Percentiles rank a stretch among this genome's conserved stretches.
Conservation (phyloP, 805 yeast species). For the Candida ficus region DNA sequence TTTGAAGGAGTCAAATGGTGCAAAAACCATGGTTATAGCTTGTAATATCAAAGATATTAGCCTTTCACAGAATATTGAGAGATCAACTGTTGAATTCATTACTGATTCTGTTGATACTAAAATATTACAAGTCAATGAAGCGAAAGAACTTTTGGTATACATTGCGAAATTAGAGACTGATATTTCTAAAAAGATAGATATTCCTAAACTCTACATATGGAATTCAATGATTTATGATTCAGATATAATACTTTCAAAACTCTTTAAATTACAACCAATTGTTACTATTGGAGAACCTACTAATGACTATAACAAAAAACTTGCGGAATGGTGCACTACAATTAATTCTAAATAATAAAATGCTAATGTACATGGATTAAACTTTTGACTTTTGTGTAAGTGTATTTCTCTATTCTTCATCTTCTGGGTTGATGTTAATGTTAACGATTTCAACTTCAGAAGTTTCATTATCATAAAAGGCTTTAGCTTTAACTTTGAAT, state of each 20-base stretch:
- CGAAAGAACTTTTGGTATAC: slow-evolving; percentile 6
- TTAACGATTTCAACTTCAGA: slow-evolving; percentile 27
- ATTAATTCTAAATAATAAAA: neutral
- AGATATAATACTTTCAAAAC: slow-evolving; percentile 7
- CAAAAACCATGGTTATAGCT: neutral
- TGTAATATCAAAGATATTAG: neutral
- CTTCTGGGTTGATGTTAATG: slow-evolving; percentile 30
- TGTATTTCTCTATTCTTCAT: slow-evolving; percentile 11
- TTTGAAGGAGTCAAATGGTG: neutral
- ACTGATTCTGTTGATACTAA: neutral
- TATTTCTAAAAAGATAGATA: neutral
- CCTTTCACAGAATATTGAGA: slow-evolving; percentile 3
- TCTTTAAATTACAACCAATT: neutral
- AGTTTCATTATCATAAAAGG: slow-evolving; percentile 67
- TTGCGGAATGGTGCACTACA: slow-evolving; percentile 6
- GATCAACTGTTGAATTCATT: slow-evolving; percentile 14
- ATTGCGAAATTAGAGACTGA: slow-evolving; percentile 4
- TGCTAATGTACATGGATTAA: slow-evolving; percentile 12
- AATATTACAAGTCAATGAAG: slow-evolving; percentile 3
- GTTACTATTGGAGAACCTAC: slow-evolving; percentile 3
- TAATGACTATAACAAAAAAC: neutral
- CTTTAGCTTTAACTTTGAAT: slow-evolving; percentile 76
- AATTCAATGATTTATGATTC: neutral
- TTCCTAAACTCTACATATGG: slow-evolving; percentile 3
- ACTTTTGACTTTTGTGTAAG: neutral